Base-by-base conservation (phyloP, 139 green algal genomes). In the Picochlorum sp. region DNA sequence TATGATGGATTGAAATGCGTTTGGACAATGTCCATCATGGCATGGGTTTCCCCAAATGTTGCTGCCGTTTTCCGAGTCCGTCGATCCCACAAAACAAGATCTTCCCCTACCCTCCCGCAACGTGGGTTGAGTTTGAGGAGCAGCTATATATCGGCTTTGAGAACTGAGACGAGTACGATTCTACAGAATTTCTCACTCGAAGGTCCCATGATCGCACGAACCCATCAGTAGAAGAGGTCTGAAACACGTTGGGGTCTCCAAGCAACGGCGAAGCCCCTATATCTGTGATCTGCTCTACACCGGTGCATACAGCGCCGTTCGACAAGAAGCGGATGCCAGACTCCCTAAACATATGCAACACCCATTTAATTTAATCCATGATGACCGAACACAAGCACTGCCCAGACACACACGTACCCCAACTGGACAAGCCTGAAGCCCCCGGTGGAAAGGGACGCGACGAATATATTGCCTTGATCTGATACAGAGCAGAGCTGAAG, bases 41-140 rank as follows among this genome's bases (percentile, higher is more conserved):
- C 78, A 66, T 92, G 86, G 4, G 85, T 89, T 63, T 94, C 87
- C 28, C 83, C 70, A 54, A 88, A 87, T 4, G 37, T 67, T 0
- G 66, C 67, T 13, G 84, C 23, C 7, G 57, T 73, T 52, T 74
- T 54, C 23, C 68, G 20, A 6, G 60, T 75, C 1, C 84, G 71
- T 7, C 79, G 60, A 71, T 94, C 87, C 84, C 86, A 94, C 26
- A 94, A 87, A 3, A 87, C n/a, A 16, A 94, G 49, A 47, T 83
- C 72, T 6, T 85, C 84, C 18, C 79, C 63, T 13, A 67, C 74
- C 85, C 87, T 4, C 74, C 87, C 7, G 74, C 85, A 21, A 92
- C 47, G 23, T 87, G 34, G 18, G 74, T 65, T 2, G 72, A 77
- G 4, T 71, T 65, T 1, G 75, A 57, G 28, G 41, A 66, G 20